phyloP scores from a whole-genome alignment of 2,329 filamentous ascomycete species.

The Phyllosticta citriasiana region DNA sequence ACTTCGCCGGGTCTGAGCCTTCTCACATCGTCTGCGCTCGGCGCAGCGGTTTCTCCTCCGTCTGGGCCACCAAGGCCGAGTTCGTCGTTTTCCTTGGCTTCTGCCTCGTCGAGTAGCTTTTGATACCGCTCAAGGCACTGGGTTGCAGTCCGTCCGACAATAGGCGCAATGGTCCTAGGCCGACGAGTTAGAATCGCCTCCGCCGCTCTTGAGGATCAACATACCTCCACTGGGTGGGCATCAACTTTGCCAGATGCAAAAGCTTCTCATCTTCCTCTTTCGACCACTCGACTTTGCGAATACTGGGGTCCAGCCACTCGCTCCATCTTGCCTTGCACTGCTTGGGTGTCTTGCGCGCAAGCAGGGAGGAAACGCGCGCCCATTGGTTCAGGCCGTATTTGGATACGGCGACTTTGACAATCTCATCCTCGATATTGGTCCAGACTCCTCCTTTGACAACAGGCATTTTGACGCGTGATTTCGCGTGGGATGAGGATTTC shows the following conservation, averaged over 20 bases:
- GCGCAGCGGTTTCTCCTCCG: conserved; percentile 76
- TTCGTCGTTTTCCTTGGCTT: conserved; percentile 72
- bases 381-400: conserved; percentile 56
- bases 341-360: conserved; percentile 95
- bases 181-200: background rate
- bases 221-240: conserved; percentile 86
- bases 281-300: conserved; percentile 98
- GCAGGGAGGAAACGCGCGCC: conserved; percentile 93
- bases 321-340: conserved; percentile 98
- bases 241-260: conserved; percentile 90
- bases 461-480: conserved; percentile 38
- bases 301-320: conserved; percentile 96
- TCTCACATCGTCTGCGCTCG: conserved; percentile 85
- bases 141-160: conserved; percentile 91
- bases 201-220: background rate
- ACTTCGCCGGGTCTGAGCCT: conserved; percentile 78
- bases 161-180: conserved; percentile 75
- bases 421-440: conserved; percentile 79
- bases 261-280: conserved; percentile 98
- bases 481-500: conserved; percentile 11
- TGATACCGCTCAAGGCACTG: conserved; percentile 97
- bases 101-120: conserved; percentile 90
- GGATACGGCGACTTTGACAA: conserved; percentile 65
- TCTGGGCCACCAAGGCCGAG: conserved; percentile 76
- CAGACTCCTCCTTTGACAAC: conserved; percentile 59